Base-by-base conservation (phyloP, 2,329 filamentous ascomycete genomes). In the Epichloe coenophiala region DNA sequence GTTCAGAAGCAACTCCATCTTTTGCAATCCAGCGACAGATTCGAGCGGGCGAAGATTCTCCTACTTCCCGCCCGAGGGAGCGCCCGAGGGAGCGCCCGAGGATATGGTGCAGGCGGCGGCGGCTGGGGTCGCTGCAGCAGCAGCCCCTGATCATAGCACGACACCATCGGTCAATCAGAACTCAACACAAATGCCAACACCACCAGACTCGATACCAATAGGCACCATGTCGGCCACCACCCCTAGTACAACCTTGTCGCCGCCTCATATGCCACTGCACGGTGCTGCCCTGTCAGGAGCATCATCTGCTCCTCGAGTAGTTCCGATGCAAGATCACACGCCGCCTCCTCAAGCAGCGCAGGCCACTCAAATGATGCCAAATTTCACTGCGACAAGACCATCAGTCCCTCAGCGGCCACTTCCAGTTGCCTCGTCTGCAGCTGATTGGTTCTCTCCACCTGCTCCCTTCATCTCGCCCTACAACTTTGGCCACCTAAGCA, bases 1-100 rank as follows among this genome's bases (percentile, higher is more conserved):
- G 3, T 84, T 84, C 64, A 73, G 81, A 49, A 83, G 80, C 9
- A 81, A 81, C 59, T 83, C 81, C 1, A 84, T 84, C 53, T 84
- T 84, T 63, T 69, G 74, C 55, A 78, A 76, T 51, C 79, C 80
- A 5, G 71, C 74, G 1, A 73, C 70, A 5, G 76, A 80, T 53
- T 67, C 68, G 8, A 71, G 68, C 40, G 78, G 79, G 7, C 73
- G 80, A 21, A 70, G 79, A 7, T 80, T 81, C 54, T 83, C 79
- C 15, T 80, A 82, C 57, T 83, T 83, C 55, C 78, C 81, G 9
- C 80, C 80, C 1, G 79, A 83, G 19, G 17, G 58, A 5, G 53
- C 57, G 23, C 56, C 61, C 4, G 68, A 71, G 15, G 17, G 58
- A 5, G 53, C 57, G 23, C 56, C 61, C 4, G 68, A 71, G 15